These are phyloP conservation scores for Leptographium procerum DNA, from an alignment of 2,329 filamentous ascomycete species.

Conservation along the genomic window DNA sequence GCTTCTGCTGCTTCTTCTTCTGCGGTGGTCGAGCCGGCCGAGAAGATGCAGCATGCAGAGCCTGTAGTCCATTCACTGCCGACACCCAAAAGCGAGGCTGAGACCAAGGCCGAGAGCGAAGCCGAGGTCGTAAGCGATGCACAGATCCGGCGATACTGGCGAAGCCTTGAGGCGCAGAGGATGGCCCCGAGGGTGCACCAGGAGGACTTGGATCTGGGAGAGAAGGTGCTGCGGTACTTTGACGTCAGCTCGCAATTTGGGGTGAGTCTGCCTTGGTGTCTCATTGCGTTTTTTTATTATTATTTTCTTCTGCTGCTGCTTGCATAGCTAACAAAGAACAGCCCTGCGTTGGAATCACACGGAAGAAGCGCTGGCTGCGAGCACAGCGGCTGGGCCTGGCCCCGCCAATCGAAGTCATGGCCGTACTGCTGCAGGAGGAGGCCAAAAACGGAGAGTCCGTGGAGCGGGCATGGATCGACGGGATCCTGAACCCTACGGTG, in stretches of 20 bases:
- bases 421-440: slow-evolving; percentile 67
- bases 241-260: slow-evolving; percentile 88
- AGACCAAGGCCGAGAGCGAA: slow-evolving; percentile 40
- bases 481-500: slow-evolving; percentile 40
- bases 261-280: slow-evolving; percentile 45
- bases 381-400: slow-evolving; percentile 73
- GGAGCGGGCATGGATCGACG: slow-evolving; percentile 66
- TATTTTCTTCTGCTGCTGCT: too few relatives aligned
- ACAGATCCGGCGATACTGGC: slow-evolving; percentile 72
- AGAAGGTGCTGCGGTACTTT: slow-evolving; percentile 86
- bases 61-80: slow-evolving; percentile 11
- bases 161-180: slow-evolving; percentile 55
- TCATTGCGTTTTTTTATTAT: background rate
- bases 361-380: slow-evolving; percentile 77
- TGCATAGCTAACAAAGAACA: slow-evolving; percentile 22
- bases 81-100: slow-evolving; percentile 32
- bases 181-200: slow-evolving; percentile 67
- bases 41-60: background rate
- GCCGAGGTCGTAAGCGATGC: slow-evolving; percentile 56
- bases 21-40: background rate
- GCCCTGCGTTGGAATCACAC: slow-evolving; percentile 79
- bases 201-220: slow-evolving; percentile 54
- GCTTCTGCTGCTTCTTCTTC: too few relatives aligned
- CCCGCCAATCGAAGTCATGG: slow-evolving; percentile 82
- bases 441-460: slow-evolving; percentile 38